These are phyloP conservation scores for Stephania japonica DNA, from an alignment of 164 flowering plant genomes.

Conservation along the genomic window DNA sequence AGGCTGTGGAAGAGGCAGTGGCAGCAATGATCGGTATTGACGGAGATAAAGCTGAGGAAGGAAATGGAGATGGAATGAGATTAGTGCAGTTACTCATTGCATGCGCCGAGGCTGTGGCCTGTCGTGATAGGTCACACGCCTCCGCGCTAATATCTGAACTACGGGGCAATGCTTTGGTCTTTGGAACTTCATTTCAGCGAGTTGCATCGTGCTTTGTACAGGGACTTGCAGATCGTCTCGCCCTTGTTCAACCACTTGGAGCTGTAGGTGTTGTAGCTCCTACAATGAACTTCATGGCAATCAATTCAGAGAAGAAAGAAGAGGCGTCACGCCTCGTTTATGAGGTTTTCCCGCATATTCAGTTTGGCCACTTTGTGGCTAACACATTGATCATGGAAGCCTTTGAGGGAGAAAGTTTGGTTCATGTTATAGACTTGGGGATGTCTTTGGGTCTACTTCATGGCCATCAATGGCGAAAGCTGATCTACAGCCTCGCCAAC, in stretches of 20 bases:
- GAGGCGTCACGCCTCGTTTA: conserved; percentile 53
- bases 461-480: conserved; percentile 50
- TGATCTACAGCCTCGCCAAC: conserved; percentile 47
- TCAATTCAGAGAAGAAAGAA: conserved; percentile 29
- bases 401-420: conserved; percentile 64
- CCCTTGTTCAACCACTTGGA: conserved; percentile 46
- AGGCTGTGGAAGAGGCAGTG: conserved; percentile 43
- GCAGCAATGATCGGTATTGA: conserved; percentile 15
- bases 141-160: conserved; percentile 44
- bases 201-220: conserved; percentile 69
- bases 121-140: conserved; percentile 56
- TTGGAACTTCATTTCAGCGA: conserved; percentile 60
- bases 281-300: conserved; percentile 16
- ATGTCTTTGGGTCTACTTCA: conserved; percentile 49
- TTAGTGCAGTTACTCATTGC: conserved; percentile 47
- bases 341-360: conserved; percentile 50
- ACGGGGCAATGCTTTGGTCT: conserved; percentile 44
- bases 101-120: conserved; percentile 65
- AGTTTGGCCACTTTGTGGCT: conserved; percentile 59
- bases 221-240: conserved; percentile 43
- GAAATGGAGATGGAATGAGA: conserved; percentile 38
- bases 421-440: conserved; percentile 60
- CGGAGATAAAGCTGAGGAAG: conserved; percentile 15
- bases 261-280: conserved; percentile 32
- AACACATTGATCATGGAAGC: conserved; percentile 49